Conservation (phyloP, 768 basidiomycete species). For the Atractiella rhizophila region DNA sequence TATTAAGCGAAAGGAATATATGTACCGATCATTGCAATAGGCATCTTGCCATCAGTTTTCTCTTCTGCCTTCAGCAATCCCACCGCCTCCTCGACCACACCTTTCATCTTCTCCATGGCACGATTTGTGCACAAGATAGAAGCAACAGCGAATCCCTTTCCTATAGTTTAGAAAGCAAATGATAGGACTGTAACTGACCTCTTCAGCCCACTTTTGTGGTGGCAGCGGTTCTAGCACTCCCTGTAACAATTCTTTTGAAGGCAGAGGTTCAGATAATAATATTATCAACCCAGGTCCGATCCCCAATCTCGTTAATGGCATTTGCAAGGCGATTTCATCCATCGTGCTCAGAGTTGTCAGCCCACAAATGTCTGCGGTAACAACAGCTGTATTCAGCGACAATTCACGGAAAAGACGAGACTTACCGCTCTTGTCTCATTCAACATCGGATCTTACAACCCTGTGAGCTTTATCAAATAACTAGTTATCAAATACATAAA, state of each 20-base stretch:
- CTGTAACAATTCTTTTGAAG: neutral
- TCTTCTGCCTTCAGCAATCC: neutral
- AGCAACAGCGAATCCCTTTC: neutral
- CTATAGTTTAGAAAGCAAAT: neutral
- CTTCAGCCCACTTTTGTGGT: constrained; percentile 11
- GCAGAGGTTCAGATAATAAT: neutral
- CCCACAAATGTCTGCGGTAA: too few relatives aligned
- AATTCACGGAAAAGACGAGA: too few relatives aligned
- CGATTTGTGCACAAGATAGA: too few relatives aligned
- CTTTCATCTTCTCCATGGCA: neutral
- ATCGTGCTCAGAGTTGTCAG: too few relatives aligned
- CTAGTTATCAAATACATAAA: too few relatives aligned
- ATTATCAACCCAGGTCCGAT: constrained; percentile 8
- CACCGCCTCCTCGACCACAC: neutral
- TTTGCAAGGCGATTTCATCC: constrained; percentile 4
- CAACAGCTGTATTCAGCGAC: too few relatives aligned
- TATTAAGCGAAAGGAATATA: neutral
- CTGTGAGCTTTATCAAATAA: too few relatives aligned
- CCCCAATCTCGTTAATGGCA: constrained; percentile 5
- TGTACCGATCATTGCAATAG: constrained; percentile 7
- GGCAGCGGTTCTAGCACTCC: constrained; percentile 8
- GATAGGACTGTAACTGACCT: neutral
- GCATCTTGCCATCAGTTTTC: neutral
- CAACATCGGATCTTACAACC: too few relatives aligned
- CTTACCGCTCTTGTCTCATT: too few relatives aligned